Conservation (phyloP, 2,329 filamentous ascomycete species). For the Podosphaera xanthii region DNA sequence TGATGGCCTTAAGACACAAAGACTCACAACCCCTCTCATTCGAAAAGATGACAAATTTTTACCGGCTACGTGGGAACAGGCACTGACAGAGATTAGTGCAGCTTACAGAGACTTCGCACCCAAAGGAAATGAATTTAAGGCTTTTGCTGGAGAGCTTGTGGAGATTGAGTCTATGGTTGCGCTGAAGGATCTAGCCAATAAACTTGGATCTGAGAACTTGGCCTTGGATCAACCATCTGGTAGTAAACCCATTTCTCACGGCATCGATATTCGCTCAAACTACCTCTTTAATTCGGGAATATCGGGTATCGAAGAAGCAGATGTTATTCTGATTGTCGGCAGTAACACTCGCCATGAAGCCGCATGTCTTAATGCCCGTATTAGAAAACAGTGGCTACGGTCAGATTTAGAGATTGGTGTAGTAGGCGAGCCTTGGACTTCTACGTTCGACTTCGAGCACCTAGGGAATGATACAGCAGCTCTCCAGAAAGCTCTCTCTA, state of each 20-base stretch:
- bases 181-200: slow-evolving; percentile 93
- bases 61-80: slow-evolving; percentile 88
- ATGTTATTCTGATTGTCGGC: slow-evolving; percentile 75
- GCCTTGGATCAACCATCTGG: slow-evolving; percentile 77
- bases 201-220: slow-evolving; percentile 85
- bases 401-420: slow-evolving; percentile 85
- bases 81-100: slow-evolving; percentile 62
- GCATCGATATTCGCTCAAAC: slow-evolving; percentile 79
- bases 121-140: slow-evolving; percentile 88
- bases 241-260: slow-evolving; percentile 66
- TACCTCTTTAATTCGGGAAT: slow-evolving; percentile 95
- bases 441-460: slow-evolving; percentile 88
- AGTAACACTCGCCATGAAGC: slow-evolving; percentile 93
- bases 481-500: slow-evolving; percentile 65
- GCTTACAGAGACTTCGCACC: slow-evolving; percentile 61
- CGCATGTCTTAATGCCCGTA: slow-evolving; percentile 83
- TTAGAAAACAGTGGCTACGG: slow-evolving; percentile 91
- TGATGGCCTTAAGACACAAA: slow-evolving; percentile 88
- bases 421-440: slow-evolving; percentile 75
- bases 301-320: slow-evolving; percentile 79
- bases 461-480: slow-evolving; percentile 58
- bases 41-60: slow-evolving; percentile 78
- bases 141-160: slow-evolving; percentile 69
- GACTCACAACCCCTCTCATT: slow-evolving; percentile 77
- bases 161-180: slow-evolving; percentile 88